A percentile compares a stretch with the other conserved stretches of the same genome.
Evolutionary conservation across 2,329 filamentous ascomycete species (phyloP).

Genomic region (Bipolaris zeicola): DNA sequence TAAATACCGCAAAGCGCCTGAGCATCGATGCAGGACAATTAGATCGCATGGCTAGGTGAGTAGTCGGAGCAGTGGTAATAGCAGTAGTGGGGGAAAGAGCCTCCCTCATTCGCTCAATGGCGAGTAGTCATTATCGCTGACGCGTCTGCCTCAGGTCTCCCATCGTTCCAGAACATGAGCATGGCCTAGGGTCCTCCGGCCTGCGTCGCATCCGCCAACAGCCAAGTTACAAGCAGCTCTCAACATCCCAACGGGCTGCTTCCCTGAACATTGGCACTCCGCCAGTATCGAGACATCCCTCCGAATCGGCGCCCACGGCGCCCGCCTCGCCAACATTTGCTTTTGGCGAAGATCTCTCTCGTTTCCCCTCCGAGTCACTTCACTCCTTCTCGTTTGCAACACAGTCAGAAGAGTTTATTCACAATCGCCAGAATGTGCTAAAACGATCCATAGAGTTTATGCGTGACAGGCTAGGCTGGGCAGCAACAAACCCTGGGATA

Average conservation of each 20-base stretch:
- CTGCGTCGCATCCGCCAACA: constrained; percentile 93
- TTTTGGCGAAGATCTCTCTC: constrained; percentile 84
- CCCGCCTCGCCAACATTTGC: constrained; percentile 69
- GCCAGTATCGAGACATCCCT: constrained; percentile 56
- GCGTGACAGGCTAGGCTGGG: constrained; percentile 87
- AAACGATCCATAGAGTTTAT: constrained; percentile 97
- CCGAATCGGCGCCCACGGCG: constrained; percentile 63
- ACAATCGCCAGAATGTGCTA: constrained; percentile 89
- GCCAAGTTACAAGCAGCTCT: constrained; percentile 63
- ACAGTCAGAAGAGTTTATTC: constrained; percentile 88
- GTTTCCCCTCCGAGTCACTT: constrained; percentile 93
- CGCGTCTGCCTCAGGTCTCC: constrained; percentile 65
- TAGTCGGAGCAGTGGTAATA: too few species aligned
- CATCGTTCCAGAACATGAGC: constrained; percentile 83
- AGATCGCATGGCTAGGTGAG: constrained; percentile 76
- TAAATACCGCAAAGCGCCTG: constrained; percentile 68
- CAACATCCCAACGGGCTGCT: constrained; percentile 65
- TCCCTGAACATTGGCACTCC: constrained; percentile 70
- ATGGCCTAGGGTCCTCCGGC: constrained; percentile 82
- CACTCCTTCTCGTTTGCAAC: constrained; percentile 99
- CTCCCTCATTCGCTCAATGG: not conserved
- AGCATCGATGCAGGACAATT: constrained; percentile 75
- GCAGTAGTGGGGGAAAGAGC: constrained; percentile 21
- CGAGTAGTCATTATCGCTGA: constrained; percentile 18
- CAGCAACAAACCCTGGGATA: constrained; percentile 74